Evolutionary conservation across 805 yeast genomes (phyloP).

Genomic region (Pichia exigua): DNA sequence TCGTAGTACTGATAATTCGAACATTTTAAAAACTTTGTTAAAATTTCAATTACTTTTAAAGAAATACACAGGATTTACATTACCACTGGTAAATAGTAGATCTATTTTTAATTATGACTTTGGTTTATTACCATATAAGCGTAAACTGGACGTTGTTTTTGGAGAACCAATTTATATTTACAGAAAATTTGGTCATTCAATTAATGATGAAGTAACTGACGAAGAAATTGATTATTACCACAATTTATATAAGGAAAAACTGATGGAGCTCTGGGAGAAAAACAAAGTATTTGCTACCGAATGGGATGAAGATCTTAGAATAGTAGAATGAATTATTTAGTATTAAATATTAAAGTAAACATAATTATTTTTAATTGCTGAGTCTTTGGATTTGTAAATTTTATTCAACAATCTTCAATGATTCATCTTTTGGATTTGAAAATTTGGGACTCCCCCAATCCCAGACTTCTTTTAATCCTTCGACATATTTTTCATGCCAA

Average conservation of each 20-base stretch:
- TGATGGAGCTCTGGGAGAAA: constrained; percentile 56
- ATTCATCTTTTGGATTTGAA: constrained; percentile 37
- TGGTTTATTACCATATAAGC: constrained; percentile 82
- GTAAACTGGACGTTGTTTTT: constrained; percentile 67
- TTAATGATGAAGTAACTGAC: constrained; percentile 26
- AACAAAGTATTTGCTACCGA: constrained; percentile 48
- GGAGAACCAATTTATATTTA: constrained; percentile 51
- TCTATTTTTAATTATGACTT: constrained; percentile 89
- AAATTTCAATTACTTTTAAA: constrained; percentile 72
- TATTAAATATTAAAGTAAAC: not conserved
- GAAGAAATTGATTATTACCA: constrained; percentile 66
- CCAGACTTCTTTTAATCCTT: constrained; percentile 54
- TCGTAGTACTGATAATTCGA: constrained; percentile 14
- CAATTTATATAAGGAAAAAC: constrained; percentile 53
- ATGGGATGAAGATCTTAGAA: constrained; percentile 40
- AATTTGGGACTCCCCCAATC: constrained; percentile 53
- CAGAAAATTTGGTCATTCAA: constrained; percentile 17
- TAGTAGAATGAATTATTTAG: constrained; percentile 31
- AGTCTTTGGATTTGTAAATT: not conserved
- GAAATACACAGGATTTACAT: constrained; percentile 64
- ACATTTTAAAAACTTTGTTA: constrained; percentile 29
- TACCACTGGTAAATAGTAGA: constrained; percentile 87
- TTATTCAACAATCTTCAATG: constrained; percentile 38
- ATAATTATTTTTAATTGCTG: too few relatives aligned
- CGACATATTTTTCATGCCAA: constrained; percentile 67